Evolutionary conservation across 805 yeast genomes (phyloP), one percentile per base, ranked within the genome.

Genomic region (Yamadazyma phyllophila): DNA sequence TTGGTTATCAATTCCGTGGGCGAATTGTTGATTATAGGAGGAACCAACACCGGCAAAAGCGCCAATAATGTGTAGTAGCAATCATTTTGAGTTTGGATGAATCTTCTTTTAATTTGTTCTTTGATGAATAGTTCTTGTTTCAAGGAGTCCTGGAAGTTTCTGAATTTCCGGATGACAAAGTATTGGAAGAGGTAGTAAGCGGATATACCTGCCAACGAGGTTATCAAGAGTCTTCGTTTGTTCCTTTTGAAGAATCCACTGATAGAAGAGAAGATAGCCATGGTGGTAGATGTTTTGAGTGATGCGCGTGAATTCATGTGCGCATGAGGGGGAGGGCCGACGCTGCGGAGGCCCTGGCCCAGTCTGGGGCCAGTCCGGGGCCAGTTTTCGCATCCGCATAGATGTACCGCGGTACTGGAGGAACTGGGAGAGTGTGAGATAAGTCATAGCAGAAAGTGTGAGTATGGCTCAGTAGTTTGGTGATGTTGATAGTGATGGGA

Each of bases 1-100:
- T 74, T 75, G 1, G 95, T 86, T 51, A 85, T 82, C 41, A 74
- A 69, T 56, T 89, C 96, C 16, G 87, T 91, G 6, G 87, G 83
- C 49, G 84, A 70, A 44, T 71, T 71, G 15, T 76, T 78, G 47
- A 82, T 64, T 7, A 88, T 76, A 12, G 87, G 88, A 26, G 76
- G 76, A 5, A 83, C 74, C 36, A 91, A 69, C 4, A 88, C 88
- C 1, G 96, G 96, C 40, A 88, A 71, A 50, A 92, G 73, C 3
- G 95, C 91, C 60, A 87, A 73, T 43, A 91, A 80, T 0, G 97
- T 92, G 67, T 81, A 82, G 43, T 85, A 75, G 39, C 96, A 88
- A 64, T 92, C 98, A 54, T 83, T 83, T 59, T 91, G 97, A 9
- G 97, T 92, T 69, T 90, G 97, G 41, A 85, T 82, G 57, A 90